Evolutionary conservation across 2,329 filamentous ascomycete genomes (phyloP).

Genomic region (Aspergillus aculeatinus): DNA sequence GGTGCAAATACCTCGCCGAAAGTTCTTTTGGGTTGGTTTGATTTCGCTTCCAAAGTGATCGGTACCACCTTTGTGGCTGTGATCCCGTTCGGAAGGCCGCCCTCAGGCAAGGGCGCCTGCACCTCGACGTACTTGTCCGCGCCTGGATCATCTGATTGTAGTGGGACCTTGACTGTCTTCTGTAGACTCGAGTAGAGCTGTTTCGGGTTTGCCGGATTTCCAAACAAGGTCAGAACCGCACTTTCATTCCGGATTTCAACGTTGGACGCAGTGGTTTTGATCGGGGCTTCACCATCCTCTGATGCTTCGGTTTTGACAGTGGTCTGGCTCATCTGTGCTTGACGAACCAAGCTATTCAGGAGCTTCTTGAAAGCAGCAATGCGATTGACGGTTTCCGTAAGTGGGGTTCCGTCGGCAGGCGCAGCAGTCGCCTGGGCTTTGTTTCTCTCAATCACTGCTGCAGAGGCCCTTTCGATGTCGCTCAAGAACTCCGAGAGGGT

Average conservation of each 20-base stretch:
- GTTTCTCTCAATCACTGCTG: constrained; percentile 38
- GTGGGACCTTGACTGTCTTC: constrained; percentile 41
- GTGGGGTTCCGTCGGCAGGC: constrained; percentile 26
- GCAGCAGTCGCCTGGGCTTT: constrained; percentile 31
- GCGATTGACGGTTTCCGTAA: constrained; percentile 42
- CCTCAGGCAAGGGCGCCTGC: constrained; percentile 58
- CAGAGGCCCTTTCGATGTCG: constrained; percentile 44
- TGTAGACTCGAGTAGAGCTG: constrained; percentile 87
- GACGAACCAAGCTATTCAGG: constrained; percentile 62
- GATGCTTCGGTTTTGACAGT: constrained; percentile 35
- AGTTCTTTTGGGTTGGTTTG: constrained; percentile 36
- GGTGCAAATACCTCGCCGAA: constrained; percentile 49
- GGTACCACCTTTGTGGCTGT: constrained; percentile 66
- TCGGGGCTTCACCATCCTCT: constrained; percentile 36
- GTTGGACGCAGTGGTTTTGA: constrained; percentile 35
- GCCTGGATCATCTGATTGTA: constrained; percentile 39
- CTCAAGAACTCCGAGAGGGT: constrained; percentile 44
- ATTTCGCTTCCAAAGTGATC: constrained; percentile 35
- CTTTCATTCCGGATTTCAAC: constrained; percentile 50
- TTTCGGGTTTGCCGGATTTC: constrained; percentile 69
- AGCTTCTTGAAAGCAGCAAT: constrained; percentile 61
- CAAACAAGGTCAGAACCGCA: constrained; percentile 72
- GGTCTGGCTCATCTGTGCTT: constrained; percentile 54
- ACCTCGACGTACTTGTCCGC: constrained; percentile 40
- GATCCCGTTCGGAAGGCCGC: constrained; percentile 71